Evolutionary conservation across 768 basidiomycete species (phyloP), one percentile per base, ranked within the genome.

Genomic region (Pleurotus pulmonarius): DNA sequence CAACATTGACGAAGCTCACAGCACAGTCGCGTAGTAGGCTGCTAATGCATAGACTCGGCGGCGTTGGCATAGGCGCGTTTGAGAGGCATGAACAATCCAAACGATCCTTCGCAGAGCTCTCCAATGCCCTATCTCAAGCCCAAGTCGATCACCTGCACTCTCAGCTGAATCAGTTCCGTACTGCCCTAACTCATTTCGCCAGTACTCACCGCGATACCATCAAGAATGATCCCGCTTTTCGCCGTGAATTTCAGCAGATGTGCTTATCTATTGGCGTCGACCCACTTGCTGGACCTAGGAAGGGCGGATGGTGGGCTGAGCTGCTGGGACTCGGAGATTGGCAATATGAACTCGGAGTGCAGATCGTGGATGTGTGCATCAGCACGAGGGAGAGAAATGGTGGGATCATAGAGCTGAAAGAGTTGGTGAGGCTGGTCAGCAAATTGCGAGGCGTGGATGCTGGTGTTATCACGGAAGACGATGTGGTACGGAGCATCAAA

Each of bases 191-290:
- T 3, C 80, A 79, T 57, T 99, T 98, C 64, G 92, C 94, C 1
- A 73, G 82, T 22, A 84, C 84, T 7, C 94, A 98, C 69, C 86
- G 92, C 49, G 83, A 88, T 43, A 83, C 88, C 56, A 98, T 99
- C 66, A 83, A 84, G 56, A 76, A 77, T 49, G 90, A 96, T 61
- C 93, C 96, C 1, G 79, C 81, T 3, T 95, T 99, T 69, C 82
- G 97, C 3, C 89, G 88, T 77, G 88, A 85, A 16, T 98, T 98
- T 72, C 92, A 94, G 61, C 88, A 92, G 57, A 97, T 99, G 93
- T 99, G 97, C 67, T 82, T 89, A 2, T 86, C 88, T 13, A 91
- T 99, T 56, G 94, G 94, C 29, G 93, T 99, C 20, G 97, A 98
- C 68, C 95, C 96, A 1, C 82, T 98, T 18, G 88, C 91, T 1